Conservation (phyloP, 179 eudicot species). For the Nepenthes alata region DNA sequence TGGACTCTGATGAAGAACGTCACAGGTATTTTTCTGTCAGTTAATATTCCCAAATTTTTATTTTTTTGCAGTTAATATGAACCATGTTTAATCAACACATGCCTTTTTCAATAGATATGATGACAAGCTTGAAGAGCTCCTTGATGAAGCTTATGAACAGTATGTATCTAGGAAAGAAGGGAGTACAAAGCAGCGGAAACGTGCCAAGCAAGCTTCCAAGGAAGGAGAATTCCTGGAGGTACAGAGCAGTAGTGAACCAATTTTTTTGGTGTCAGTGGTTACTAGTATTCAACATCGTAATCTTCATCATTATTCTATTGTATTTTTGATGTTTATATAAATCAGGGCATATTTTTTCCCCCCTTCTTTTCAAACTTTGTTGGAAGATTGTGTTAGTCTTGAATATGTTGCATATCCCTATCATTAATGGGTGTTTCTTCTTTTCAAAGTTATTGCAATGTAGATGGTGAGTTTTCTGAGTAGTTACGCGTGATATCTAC, state of each 20-base stretch:
- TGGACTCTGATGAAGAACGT: constrained; percentile 78
- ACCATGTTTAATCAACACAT: constrained; percentile 1
- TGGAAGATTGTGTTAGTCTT: neutral
- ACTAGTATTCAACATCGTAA: no score
- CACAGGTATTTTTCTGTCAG: constrained; percentile 23
- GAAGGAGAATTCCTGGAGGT: constrained; percentile 48
- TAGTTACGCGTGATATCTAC: neutral
- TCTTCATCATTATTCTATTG: neutral
- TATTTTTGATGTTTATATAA: no score
- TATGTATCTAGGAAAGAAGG: constrained; percentile 55
- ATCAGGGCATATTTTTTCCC: no score
- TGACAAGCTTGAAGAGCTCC: constrained; percentile 46
- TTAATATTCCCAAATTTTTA: neutral
- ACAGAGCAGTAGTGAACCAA: constrained; percentile 2
- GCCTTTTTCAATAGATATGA: constrained; percentile 40
- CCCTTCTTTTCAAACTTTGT: neutral
- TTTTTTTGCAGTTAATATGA: neutral
- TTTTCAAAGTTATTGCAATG: neutral
- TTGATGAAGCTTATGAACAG: constrained; percentile 75
- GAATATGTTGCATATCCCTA: neutral
- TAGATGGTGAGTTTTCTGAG: neutral
- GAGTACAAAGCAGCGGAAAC: constrained; percentile 69
- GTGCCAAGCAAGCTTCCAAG: constrained; percentile 39
- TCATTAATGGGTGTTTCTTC: neutral
- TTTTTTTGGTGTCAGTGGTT: neutral